Conservation (phyloP, 164 flowering plant genomes). For the Nelumbo lutea region DNA sequence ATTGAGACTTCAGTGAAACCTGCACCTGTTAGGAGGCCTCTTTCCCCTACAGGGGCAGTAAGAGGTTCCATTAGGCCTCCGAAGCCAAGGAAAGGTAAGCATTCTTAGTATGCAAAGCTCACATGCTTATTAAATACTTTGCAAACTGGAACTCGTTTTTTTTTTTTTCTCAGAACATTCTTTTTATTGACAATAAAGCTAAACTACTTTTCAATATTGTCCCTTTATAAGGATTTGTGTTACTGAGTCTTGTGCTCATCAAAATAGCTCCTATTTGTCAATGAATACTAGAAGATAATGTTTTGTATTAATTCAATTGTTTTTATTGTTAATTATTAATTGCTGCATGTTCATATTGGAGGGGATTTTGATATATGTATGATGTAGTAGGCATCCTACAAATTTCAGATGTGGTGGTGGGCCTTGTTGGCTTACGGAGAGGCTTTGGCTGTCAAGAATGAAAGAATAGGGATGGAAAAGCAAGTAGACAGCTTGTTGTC, state of each 20-base stretch:
- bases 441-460: too few relatives aligned
- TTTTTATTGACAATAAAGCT: too few relatives aligned
- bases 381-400: too few relatives aligned
- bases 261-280: not conserved
- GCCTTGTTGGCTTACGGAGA: too few relatives aligned
- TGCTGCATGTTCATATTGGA: too few relatives aligned
- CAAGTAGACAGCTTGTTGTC: too few relatives aligned
- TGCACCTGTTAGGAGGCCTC: constrained; percentile 33
- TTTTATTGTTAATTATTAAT: too few relatives aligned
- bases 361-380: too few relatives aligned
- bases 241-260: not conserved
- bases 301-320: too few relatives aligned
- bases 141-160: not conserved
- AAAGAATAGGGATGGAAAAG: too few relatives aligned
- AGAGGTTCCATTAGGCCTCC: constrained; percentile 32
- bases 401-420: too few relatives aligned
- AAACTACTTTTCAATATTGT: not conserved
- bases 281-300: not conserved
- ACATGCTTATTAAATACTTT: not conserved
- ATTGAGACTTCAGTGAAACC: constrained; percentile 34
- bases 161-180: not conserved
- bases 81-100: constrained; percentile 41
- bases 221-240: not conserved
- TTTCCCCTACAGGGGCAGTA: constrained; percentile 24
- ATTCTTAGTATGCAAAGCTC: not conserved